Conservation (phyloP, 495 filamentous ascomycete species). For the Aspergillus haitiensis region DNA sequence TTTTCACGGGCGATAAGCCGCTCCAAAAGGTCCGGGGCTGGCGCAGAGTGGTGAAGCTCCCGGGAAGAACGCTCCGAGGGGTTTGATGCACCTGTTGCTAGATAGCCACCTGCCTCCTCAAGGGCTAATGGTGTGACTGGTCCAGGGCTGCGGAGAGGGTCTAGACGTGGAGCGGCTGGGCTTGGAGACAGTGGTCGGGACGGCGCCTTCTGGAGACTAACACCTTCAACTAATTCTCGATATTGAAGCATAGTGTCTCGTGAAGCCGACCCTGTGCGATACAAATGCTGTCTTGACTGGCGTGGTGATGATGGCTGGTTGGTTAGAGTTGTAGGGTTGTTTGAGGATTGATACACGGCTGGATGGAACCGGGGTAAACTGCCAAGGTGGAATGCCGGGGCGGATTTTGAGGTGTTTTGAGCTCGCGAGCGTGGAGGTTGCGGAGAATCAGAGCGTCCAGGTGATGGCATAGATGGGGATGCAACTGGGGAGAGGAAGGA, state of each 20-base stretch:
- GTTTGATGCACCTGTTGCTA: conserved; percentile 42
- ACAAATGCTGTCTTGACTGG: conserved; percentile 35
- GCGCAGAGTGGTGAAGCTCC: conserved; percentile 24
- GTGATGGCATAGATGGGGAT: conserved; percentile 42
- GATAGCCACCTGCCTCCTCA: conserved; percentile 57
- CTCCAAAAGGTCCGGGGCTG: conserved; percentile 39
- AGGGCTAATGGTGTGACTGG: conserved; percentile 76
- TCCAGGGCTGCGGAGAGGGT: conserved; percentile 70
- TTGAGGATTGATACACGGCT: conserved; percentile 44
- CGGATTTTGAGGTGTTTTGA: conserved; percentile 34
- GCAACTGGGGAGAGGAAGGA: conserved; percentile 39
- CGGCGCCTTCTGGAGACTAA: conserved; percentile 27
- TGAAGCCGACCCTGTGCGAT: conserved; percentile 38
- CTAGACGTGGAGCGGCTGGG: conserved; percentile 63
- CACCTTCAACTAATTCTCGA: conserved; percentile 38
- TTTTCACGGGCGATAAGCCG: conserved; percentile 42
- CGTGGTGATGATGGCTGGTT: conserved; percentile 34
- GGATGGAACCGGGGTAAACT: conserved; percentile 52
- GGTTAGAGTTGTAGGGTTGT: conserved; percentile 23
- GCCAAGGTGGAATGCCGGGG: conserved; percentile 42
- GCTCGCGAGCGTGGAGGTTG: conserved; percentile 32
- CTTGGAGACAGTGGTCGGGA: conserved; percentile 36
- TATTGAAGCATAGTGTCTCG: conserved; percentile 44
- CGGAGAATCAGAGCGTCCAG: conserved; percentile 37
- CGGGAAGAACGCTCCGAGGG: conserved; percentile 26